phyloP scores from a whole-genome alignment of 176 grass and related monocot species.

The Guadua angustifolia region DNA sequence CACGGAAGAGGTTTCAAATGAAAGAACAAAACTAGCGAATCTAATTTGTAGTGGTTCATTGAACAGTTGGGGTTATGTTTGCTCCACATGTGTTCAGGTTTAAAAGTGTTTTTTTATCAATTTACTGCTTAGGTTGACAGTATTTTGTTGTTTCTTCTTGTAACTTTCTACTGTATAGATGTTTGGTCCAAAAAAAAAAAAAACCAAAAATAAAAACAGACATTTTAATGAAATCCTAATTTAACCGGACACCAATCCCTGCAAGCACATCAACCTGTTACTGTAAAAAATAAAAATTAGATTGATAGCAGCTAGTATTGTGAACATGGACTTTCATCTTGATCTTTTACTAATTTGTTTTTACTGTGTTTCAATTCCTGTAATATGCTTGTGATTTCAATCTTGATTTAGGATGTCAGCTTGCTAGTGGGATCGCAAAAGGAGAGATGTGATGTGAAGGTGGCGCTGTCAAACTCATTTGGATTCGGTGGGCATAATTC shows the following conservation, averaged over 20 bases:
- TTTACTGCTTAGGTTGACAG: not conserved
- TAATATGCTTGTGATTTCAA: conserved; percentile 30
- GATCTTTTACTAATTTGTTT: not conserved
- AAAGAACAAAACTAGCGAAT: not conserved
- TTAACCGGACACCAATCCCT: not conserved
- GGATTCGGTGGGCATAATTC: conserved; percentile 98
- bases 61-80: not conserved
- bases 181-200: not conserved
- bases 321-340: not conserved
- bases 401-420: conserved; percentile 68
- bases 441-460: conserved; percentile 87
- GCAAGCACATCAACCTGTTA: not conserved
- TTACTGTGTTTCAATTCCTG: not conserved
- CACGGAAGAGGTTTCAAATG: conserved; percentile 20
- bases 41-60: not conserved
- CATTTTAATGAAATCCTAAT: not conserved
- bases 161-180: not conserved
- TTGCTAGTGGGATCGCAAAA: conserved; percentile 82
- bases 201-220: not conserved
- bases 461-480: conserved; percentile 90
- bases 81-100: not conserved
- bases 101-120: not conserved
- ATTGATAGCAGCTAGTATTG: not conserved
- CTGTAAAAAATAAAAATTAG: not conserved
- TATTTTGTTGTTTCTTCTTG: not conserved